These are phyloP conservation scores for Toxoplasma gondii DNA, from an alignment of 169 alveolate species.

Conservation along the genomic window DNA sequence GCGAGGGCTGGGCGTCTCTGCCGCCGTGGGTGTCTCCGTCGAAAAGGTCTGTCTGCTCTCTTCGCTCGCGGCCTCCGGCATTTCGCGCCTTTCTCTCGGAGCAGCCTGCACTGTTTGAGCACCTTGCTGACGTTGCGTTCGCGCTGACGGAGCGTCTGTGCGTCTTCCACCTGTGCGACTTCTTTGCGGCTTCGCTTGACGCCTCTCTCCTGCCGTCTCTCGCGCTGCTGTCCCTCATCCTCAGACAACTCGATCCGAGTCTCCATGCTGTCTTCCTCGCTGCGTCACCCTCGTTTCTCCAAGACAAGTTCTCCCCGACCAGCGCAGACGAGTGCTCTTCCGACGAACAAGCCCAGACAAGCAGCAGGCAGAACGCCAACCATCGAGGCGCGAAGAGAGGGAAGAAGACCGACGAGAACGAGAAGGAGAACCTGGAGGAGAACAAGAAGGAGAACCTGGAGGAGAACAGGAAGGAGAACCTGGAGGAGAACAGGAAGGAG, in stretches of 20 bases:
- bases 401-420: not conserved
- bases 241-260: not conserved
- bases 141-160: conserved; percentile 18
- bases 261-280: conserved; percentile 1
- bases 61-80: not conserved
- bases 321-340: not conserved
- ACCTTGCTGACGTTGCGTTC: not conserved
- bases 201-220: conserved; percentile 25
- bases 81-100: not conserved
- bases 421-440: too few relatives aligned
- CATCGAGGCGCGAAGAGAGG: not conserved
- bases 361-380: not conserved
- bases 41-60: not conserved
- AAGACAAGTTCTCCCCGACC: not conserved
- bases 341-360: not conserved
- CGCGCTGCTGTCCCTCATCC: not conserved
- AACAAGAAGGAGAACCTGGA: too few relatives aligned
- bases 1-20: not conserved
- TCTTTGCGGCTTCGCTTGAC: conserved; percentile 34
- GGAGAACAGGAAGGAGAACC: too few relatives aligned
- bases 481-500: too few relatives aligned
- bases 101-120: not conserved
- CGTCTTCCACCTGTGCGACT: conserved; percentile 23
- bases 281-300: not conserved
- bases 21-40: not conserved